A percentile compares a stretch with the other conserved stretches of the same genome.
phyloP scores from a whole-genome alignment of 257 asterid species.

The Lavandula angustifolia region DNA sequence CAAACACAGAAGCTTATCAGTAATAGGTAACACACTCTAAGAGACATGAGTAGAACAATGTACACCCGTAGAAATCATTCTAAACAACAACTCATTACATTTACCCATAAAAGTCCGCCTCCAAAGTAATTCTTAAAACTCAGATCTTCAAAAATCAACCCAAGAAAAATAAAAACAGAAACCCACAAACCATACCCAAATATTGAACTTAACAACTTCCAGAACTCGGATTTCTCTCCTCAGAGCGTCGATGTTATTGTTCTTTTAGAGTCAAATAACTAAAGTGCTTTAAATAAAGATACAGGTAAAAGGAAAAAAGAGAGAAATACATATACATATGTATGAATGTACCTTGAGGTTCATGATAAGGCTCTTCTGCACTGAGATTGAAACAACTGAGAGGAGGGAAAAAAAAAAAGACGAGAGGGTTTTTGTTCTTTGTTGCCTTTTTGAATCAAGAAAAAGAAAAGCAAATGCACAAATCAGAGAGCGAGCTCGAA shows the following conservation, averaged over 20 bases:
- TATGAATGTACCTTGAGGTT: slow-evolving; percentile 65
- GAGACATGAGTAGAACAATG: slow-evolving; percentile 22
- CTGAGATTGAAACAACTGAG: slow-evolving; percentile 37
- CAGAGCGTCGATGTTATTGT: slow-evolving; percentile 20
- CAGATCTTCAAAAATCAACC: slow-evolving; percentile 31
- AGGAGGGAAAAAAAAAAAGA: slow-evolving; percentile 15
- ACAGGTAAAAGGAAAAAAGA: slow-evolving; percentile 15
- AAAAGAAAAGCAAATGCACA: slow-evolving; percentile 29
- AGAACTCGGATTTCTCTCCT: slow-evolving; percentile 28
- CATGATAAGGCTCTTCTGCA: slow-evolving; percentile 49
- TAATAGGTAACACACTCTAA: slow-evolving; percentile 6
- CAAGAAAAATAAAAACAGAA: background rate
- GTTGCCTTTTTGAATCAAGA: slow-evolving; percentile 43
- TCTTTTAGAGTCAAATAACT: slow-evolving; percentile 30
- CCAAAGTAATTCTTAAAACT: background rate
- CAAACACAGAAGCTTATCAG: slow-evolving; percentile 14
- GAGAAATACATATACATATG: slow-evolving; percentile 14
- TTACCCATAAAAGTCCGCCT: slow-evolving; percentile 19
- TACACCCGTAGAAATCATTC: background rate
- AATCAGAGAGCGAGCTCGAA: slow-evolving; percentile 34
- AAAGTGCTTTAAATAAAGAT: slow-evolving; percentile 36
- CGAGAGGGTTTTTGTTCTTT: slow-evolving; percentile 43
- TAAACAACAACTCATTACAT: background rate
- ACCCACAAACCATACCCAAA: background rate
- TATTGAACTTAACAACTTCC: slow-evolving; percentile 15